phyloP scores from a whole-genome alignment of 495 filamentous ascomycete species.

The Podospora pseudopauciseta region DNA sequence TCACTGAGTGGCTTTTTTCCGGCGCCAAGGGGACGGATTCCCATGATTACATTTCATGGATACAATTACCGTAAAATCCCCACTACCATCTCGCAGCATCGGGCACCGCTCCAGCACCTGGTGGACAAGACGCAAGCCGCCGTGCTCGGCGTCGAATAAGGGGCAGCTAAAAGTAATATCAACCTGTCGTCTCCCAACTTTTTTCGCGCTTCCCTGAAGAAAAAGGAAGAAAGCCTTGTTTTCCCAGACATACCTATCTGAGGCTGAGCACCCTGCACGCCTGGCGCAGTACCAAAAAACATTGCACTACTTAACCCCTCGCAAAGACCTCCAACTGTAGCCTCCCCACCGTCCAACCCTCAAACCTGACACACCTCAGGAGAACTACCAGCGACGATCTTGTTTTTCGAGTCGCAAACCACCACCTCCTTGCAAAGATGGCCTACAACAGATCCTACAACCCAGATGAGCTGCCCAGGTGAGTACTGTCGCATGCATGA shows the following conservation, averaged over 20 bases:
- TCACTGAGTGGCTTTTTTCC: slow-evolving; percentile 6
- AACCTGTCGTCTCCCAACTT: not conserved
- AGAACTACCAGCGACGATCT: slow-evolving; percentile 22
- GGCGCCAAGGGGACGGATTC: slow-evolving; percentile 9
- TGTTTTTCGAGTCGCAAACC: slow-evolving; percentile 10
- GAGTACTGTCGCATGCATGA: slow-evolving; percentile 40
- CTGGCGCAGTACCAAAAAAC: not conserved
- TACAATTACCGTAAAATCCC: slow-evolving; percentile 1
- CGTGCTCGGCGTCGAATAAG: not conserved
- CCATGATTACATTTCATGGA: not conserved
- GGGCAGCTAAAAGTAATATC: not conserved
- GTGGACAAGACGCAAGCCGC: not conserved
- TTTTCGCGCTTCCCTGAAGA: not conserved
- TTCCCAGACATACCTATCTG: slow-evolving; percentile 6
- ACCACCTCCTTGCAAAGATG: slow-evolving; percentile 52
- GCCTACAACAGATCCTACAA: slow-evolving; percentile 92
- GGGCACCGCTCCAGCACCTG: not conserved
- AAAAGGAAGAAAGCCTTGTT: not conserved
- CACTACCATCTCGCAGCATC: slow-evolving; percentile 2
- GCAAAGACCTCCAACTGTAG: slow-evolving; percentile 11
- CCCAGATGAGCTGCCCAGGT: slow-evolving; percentile 96
- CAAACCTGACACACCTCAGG: slow-evolving; percentile 22
- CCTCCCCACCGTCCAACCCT: slow-evolving; percentile 8
- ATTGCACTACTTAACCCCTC: not conserved
- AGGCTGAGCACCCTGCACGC: slow-evolving; percentile 19